Conservation (phyloP, 1,284 basidiomycete species). For the Malassezia nana region DNA sequence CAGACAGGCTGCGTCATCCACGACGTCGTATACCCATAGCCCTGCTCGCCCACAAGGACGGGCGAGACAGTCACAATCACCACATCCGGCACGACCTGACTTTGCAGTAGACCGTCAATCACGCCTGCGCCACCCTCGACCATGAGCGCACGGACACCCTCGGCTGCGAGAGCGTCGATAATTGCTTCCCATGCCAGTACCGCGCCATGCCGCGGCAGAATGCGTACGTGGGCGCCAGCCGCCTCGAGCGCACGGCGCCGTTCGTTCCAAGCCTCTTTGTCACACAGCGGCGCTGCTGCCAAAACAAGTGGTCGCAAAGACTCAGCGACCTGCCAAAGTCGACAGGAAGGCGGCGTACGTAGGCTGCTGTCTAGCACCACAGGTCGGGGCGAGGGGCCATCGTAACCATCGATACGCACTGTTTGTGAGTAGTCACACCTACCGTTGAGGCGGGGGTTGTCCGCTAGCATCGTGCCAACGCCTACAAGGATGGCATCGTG, state of each 20-base stretch:
- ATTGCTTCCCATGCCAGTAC: slow-evolving; percentile 18
- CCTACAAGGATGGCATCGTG: slow-evolving; percentile 88
- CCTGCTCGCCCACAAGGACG: neutral
- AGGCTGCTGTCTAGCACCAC: slow-evolving; percentile 70
- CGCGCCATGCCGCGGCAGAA: neutral
- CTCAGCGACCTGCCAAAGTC: slow-evolving; percentile 55
- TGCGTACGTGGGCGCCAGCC: slow-evolving; percentile 43
- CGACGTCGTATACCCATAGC: slow-evolving; percentile 7
- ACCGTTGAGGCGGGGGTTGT: slow-evolving; percentile 78
- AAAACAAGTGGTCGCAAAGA: slow-evolving; percentile 51
- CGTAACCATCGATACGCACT: slow-evolving; percentile 43
- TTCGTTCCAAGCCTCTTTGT: neutral
- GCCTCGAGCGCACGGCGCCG: slow-evolving; percentile 34
- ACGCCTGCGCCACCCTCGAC: slow-evolving; percentile 81
- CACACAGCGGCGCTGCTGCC: slow-evolving; percentile 49
- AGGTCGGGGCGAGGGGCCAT: slow-evolving; percentile 57
- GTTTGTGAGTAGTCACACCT: slow-evolving; percentile 22
- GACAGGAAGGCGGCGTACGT: slow-evolving; percentile 60
- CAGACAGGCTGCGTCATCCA: neutral
- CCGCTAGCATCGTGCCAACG: slow-evolving; percentile 74
- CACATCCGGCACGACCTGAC: slow-evolving; percentile 1
- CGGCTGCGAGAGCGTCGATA: slow-evolving; percentile 16
- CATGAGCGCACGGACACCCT: slow-evolving; percentile 67
- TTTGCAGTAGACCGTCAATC: slow-evolving; percentile 63
- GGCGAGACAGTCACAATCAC: slow-evolving; percentile 12